These are phyloP conservation scores for Xylaria sp. DNA, from an alignment of 2,329 filamentous ascomycete genomes.

Conservation along the genomic window DNA sequence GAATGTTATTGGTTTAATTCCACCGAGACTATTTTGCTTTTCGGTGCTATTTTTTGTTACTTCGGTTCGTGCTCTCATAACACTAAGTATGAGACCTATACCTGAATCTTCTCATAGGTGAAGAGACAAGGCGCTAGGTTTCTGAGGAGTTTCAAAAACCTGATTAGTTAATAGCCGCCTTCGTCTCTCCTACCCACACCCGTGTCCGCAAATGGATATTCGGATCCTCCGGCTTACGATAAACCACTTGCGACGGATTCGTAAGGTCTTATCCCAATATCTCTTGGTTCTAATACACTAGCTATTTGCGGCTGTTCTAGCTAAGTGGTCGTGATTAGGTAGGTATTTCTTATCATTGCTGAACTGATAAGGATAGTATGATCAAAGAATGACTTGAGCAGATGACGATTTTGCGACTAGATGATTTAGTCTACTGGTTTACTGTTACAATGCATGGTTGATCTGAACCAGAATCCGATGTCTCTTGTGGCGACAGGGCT, in stretches of 20 bases:
- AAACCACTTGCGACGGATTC: constrained; percentile 6
- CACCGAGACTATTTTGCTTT: constrained; percentile 1
- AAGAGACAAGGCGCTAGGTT: not conserved
- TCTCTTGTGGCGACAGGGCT: not conserved
- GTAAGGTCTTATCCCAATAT: constrained; percentile 7
- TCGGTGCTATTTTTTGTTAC: constrained; percentile 2
- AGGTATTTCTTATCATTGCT: constrained; percentile 1
- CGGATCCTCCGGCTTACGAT: constrained; percentile 30
- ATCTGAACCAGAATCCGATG: not conserved
- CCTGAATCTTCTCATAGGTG: no score
- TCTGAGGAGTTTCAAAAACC: constrained; percentile 16
- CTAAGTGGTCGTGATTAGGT: not conserved
- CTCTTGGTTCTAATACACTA: not conserved
- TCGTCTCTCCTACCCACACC: constrained; percentile 2
- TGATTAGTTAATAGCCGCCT: constrained; percentile 2
- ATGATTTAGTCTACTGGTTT: not conserved
- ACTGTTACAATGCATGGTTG: constrained; percentile 14
- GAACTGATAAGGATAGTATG: constrained; percentile 1
- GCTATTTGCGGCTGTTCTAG: not conserved
- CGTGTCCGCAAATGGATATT: not conserved
- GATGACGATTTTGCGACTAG: not conserved
- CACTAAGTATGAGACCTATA: not conserved
- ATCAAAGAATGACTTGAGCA: constrained; percentile 1
- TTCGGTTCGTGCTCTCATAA: not conserved
- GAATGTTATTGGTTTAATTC: constrained; percentile 3